These are phyloP conservation scores for Penicillium paradoxum DNA, from an alignment of 495 filamentous ascomycete species.

Conservation along the genomic window DNA sequence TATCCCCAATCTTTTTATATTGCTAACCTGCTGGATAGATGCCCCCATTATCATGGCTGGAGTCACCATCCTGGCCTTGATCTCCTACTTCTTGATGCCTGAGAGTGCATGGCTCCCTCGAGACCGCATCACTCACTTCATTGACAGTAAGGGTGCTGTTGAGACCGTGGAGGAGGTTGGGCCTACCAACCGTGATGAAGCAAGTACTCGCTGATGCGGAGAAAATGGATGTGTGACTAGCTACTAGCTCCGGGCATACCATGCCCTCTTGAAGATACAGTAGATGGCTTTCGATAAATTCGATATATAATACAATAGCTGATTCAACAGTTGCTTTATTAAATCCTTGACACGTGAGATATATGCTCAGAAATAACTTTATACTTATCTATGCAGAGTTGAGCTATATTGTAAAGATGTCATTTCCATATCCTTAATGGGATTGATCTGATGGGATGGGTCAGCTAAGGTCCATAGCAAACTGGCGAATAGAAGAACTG, in stretches of 20 bases:
- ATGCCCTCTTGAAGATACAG: background rate
- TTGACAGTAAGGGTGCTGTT: conserved; percentile 40
- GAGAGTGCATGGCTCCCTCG: conserved; percentile 43
- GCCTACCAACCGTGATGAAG: conserved; percentile 3
- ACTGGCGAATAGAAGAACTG: too few species aligned
- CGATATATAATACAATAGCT: background rate
- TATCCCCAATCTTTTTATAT: background rate
- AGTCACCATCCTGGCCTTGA: conserved; percentile 44
- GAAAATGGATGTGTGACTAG: background rate
- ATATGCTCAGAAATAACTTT: too few species aligned
- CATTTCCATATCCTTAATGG: too few species aligned
- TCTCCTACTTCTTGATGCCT: conserved; percentile 46
- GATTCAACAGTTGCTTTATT: background rate
- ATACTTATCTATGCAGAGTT: too few species aligned
- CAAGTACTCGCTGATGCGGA: conserved; percentile 13
- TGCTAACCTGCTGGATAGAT: conserved; percentile 25
- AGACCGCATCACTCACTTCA: conserved; percentile 41
- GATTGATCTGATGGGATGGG: too few species aligned
- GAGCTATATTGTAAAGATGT: too few species aligned
- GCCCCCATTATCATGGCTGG: conserved; percentile 46
- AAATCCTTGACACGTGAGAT: too few species aligned
- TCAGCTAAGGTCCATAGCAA: too few species aligned
- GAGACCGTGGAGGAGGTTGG: conserved; percentile 25
- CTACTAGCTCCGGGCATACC: background rate
- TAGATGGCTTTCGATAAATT: background rate